Base-by-base conservation (phyloP, 2,329 filamentous ascomycete species). In the Trichoderma sp. region DNA sequence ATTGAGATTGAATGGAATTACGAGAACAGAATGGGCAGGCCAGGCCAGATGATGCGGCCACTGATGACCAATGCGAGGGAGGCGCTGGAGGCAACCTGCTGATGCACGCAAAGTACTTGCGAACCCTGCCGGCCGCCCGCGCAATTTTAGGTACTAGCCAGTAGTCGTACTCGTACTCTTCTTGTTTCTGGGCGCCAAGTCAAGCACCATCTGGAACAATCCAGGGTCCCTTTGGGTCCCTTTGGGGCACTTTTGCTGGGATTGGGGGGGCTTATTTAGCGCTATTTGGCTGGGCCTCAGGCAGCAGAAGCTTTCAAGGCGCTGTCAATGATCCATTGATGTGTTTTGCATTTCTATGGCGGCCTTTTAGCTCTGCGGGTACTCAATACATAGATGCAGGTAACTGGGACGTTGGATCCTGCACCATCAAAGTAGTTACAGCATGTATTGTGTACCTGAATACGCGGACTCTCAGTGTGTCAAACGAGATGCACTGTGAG, bases 11-110 rank as follows among this genome's bases (percentile, higher is more conserved):
- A 61, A 63, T 26, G 65, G 28, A 66, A 32, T 34, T 39, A 11
- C 43, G 43, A 51, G n/a, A 21, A 32, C 57, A 60, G 57, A 34
- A 53, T 53, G 47, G 64, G 30, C n/a, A 43, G 43, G 34, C 32
- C 60, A 58, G 62, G 32, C 34, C 61, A 60, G 64, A 69, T 61
- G 64, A 72, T 69, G 64, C 70, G 64, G 67, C 70, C 57, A 47
- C 60, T 72, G 63, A 72, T 72, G 70, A 65, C 69, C 65, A 69
- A 72, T 72, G 70, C 30, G 56, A 72, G 64, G 70, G 47, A 56
- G 39, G 66, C 34, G 36, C 34, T 39, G 53, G 64, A 66, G 61
- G 69, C 61, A 71, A 67, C 70, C 70, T 58, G 70, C 56, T 36
- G 53, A 69, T 67, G 70, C 62, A 51, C 21, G 24, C 14, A n/a